These are phyloP conservation scores for Alternaria sp. DNA, from an alignment of 2,329 filamentous ascomycete species.

Conservation along the genomic window DNA sequence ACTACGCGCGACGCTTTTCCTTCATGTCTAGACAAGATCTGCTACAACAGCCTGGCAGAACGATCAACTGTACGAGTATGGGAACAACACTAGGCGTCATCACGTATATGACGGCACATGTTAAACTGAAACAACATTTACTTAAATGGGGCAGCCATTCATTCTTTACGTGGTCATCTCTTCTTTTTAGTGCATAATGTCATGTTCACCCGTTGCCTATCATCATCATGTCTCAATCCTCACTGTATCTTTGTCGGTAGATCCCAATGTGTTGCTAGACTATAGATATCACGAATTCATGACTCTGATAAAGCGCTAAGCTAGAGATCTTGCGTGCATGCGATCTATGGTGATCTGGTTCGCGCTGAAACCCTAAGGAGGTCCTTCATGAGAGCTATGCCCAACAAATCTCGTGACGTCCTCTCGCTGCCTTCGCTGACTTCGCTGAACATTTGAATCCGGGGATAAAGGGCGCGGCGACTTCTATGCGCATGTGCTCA, in stretches of 20 bases:
- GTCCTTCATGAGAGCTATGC: background rate
- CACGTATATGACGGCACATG: slow-evolving; percentile 4
- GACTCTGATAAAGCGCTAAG: background rate
- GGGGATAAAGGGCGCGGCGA: background rate
- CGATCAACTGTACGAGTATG: slow-evolving; percentile 22
- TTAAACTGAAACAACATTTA: slow-evolving; percentile 22
- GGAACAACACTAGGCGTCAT: slow-evolving; percentile 2
- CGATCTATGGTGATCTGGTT: background rate
- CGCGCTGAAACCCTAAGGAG: rapidly evolving
- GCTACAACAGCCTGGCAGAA: background rate
- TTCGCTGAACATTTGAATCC: background rate
- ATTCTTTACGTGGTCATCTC: slow-evolving; percentile 40
- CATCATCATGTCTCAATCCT: slow-evolving; percentile 21
- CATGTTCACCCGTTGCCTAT: slow-evolving; percentile 47
- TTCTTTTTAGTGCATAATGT: slow-evolving; percentile 37
- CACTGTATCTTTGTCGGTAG: background rate
- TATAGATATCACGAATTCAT: background rate
- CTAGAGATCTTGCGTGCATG: background rate
- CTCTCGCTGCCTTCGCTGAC: background rate
- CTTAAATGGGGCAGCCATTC: slow-evolving; percentile 44
- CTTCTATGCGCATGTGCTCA: background rate
- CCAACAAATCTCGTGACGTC: background rate
- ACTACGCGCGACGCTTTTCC: slow-evolving; percentile 8
- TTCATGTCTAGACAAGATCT: slow-evolving; percentile 1
- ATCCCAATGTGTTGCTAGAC: background rate